Percentiles rank a stretch among this genome's conserved stretches.
Evolutionary conservation across 495 filamentous ascomycete genomes (phyloP).

Genomic region (Aspergillus ellipticus): DNA sequence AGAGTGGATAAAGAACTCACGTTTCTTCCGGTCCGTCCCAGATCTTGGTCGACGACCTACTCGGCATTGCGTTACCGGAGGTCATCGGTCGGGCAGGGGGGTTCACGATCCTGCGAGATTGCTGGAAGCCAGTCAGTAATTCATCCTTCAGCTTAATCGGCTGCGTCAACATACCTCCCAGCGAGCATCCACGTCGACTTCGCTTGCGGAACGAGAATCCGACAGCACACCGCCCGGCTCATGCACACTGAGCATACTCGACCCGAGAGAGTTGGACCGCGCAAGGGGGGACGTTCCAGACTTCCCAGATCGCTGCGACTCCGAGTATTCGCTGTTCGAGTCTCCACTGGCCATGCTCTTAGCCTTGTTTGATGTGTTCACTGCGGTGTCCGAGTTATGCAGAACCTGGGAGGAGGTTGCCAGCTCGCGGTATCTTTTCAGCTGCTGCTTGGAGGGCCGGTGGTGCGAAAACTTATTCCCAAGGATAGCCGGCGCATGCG

Average conservation of each 20-base stretch:
- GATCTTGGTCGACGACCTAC: conserved; percentile 21
- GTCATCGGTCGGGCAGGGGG: conserved; percentile 33
- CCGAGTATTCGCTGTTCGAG: conserved; percentile 39
- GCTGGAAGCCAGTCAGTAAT: conserved; percentile 25
- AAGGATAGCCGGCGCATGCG: conserved; percentile 92
- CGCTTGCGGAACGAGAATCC: conserved; percentile 36
- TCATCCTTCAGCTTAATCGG: not conserved
- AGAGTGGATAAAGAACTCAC: conserved; percentile 20
- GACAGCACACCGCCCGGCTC: conserved; percentile 22
- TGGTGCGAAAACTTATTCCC: conserved; percentile 95
- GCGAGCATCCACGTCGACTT: conserved; percentile 42
- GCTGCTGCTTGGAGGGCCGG: conserved; percentile 71
- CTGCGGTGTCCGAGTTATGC: conserved; percentile 47
- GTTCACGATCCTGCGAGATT: conserved; percentile 39
- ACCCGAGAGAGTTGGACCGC: conserved; percentile 36
- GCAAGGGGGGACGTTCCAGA: conserved; percentile 38
- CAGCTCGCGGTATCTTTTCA: conserved; percentile 75
- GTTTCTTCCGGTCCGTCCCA: conserved; percentile 37
- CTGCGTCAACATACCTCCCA: conserved; percentile 22
- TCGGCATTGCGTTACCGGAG: conserved; percentile 29
- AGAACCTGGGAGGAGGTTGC: conserved; percentile 52
- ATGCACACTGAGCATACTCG: conserved; percentile 26
- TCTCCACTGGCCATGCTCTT: conserved; percentile 34
- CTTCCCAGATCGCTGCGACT: conserved; percentile 35
- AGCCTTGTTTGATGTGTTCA: conserved; percentile 27